These are phyloP conservation scores for Podila minutissima DNA, from an alignment of 192 early-diverging fungal genomes.

Conservation along the genomic window DNA sequence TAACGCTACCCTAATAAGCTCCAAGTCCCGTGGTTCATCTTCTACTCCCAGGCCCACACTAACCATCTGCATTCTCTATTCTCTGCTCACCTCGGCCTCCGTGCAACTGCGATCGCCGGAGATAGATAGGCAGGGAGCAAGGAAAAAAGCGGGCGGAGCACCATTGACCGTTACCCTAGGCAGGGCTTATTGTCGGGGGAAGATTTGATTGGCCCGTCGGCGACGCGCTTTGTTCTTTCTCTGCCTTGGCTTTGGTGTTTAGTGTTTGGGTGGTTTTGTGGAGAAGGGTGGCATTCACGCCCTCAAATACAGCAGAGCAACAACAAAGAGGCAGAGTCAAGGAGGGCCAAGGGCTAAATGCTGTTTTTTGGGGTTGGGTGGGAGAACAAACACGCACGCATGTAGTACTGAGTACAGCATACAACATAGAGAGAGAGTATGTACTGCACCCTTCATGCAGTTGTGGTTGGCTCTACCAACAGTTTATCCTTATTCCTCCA, in stretches of 20 bases:
- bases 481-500: slow-evolving; percentile 13
- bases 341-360: too few species aligned
- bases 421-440: background rate
- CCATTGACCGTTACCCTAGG: background rate
- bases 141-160: slow-evolving; percentile 2
- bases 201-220: slow-evolving; percentile 4
- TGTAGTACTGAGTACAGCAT: background rate
- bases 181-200: slow-evolving; percentile 4
- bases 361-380: slow-evolving; percentile 5
- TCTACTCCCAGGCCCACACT: too few species aligned
- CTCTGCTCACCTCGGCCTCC: too few species aligned
- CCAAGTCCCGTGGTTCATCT: too few species aligned
- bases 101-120: background rate
- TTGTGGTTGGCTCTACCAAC: slow-evolving; percentile 1
- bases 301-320: too few species aligned
- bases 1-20: too few species aligned
- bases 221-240: background rate
- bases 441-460: too few species aligned
- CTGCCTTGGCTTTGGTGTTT: background rate
- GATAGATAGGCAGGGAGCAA: too few species aligned
- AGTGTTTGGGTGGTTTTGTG: slow-evolving; percentile 12
- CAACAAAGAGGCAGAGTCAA: too few species aligned
- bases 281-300: slow-evolving; percentile 5
- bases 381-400: background rate
- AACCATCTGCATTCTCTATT: too few species aligned